Percentiles rank a stretch among this genome's conserved stretches.
Evolutionary conservation across 768 basidiomycete genomes (phyloP).

Genomic region (Kwoniella dendrophila): DNA sequence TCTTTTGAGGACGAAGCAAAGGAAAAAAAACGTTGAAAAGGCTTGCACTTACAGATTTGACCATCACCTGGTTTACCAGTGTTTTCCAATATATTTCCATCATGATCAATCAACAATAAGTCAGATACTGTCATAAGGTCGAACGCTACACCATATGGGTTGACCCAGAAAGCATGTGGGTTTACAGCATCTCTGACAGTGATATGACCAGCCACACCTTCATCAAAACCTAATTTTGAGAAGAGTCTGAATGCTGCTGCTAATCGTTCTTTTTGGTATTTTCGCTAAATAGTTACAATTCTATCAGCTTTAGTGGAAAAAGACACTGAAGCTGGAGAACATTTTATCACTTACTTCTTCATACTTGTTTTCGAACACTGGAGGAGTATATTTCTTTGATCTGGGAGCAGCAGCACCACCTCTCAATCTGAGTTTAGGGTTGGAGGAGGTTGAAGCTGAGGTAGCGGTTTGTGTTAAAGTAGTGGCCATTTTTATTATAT

Average conservation of each 20-base stretch:
- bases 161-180: conserved; percentile 31
- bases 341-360: conserved; percentile 5
- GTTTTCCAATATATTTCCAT: conserved; percentile 49
- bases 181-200: conserved; percentile 29
- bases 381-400: conserved; percentile 6
- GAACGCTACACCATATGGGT: conserved; percentile 58
- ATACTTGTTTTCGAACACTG: conserved; percentile 2
- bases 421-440: conserved; percentile 1
- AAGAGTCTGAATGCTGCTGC: conserved; percentile 22
- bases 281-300: conserved; percentile 1
- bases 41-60: conserved; percentile 10
- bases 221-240: conserved; percentile 21
- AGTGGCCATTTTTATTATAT: neutral
- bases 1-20: neutral
- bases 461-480: neutral
- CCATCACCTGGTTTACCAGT: conserved; percentile 45
- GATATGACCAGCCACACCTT: conserved; percentile 30
- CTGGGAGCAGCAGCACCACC: conserved; percentile 1
- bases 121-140: conserved; percentile 58
- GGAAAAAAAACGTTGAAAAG: neutral
- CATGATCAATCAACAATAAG: conserved; percentile 60
- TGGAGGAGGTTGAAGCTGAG: neutral
- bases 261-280: conserved; percentile 21
- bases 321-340: neutral
- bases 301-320: neutral